Base-by-base conservation (phyloP, 1,284 basidiomycete species). In the Trichosporon sp. region DNA sequence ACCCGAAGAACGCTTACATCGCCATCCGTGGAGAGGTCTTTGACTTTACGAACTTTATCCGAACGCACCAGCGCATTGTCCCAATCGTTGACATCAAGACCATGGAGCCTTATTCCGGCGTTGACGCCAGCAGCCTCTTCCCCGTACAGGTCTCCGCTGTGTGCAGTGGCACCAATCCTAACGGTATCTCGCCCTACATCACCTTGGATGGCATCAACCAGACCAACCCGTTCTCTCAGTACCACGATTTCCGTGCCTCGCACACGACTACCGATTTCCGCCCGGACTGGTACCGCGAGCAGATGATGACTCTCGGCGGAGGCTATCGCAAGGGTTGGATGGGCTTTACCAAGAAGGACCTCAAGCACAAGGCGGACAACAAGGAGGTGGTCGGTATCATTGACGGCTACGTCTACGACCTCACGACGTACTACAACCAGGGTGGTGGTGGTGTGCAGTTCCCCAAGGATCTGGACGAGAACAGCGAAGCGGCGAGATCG, bases 211-310 rank as follows among this genome's bases (percentile, higher is more conserved):
- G 89, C 9, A 84, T 83, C 67, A 99, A 99, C 83, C 21, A 40
- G 16, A 89, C 91, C 23, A 89, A 94, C 73, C 73, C 81, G 7
- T 91, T 92, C 73, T 82, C 78, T 23, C 78, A 90, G n/a, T 99
- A 99, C 78, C 95, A 99, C 79, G 95, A 98, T 78, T 99, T 99
- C 86, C 89, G 94, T 44, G 87, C 86, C 0, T 54, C 49, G 49
- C 49, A 54, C 49, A 88, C 83, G 73, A 90, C 89, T 29, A 89
- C 89, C 66, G 95, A 99, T 75, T 89, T 89, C 0, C 87, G 95
- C 23, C 93, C 94, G 0, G 95, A 99, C 78, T 99, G 95, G 96
- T 99, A 99, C 81, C 93, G 90, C 70, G 91, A 99, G 82, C 85
- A 84, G 69, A 95, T 95, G 92, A 88, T 89, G 6, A 81, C 85